Percentiles rank a stretch among this genome's conserved stretches.
Conservation (phyloP, 129 eudicot species). For the Flaveria bidentis region DNA sequence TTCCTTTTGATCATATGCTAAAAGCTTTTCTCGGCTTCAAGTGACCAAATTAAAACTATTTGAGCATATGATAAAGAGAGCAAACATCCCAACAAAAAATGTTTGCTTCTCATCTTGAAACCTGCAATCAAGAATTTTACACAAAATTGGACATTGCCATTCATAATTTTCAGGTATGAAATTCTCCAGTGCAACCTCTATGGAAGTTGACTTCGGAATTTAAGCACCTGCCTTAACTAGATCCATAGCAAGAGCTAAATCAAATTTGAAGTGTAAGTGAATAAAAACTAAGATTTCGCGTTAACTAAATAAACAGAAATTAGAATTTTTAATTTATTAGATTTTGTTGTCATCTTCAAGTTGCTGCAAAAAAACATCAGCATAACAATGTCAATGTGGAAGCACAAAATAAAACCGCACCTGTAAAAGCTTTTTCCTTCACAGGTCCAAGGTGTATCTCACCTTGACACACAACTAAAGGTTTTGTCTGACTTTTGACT, state of each 20-base stretch:
- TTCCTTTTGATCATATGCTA: background rate
- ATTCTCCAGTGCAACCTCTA: background rate
- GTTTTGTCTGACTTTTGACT: background rate
- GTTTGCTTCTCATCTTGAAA: background rate
- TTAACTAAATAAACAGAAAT: background rate
- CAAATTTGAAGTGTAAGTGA: background rate
- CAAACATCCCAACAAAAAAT: too few species aligned
- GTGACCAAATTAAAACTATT: background rate
- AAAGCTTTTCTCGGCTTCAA: background rate
- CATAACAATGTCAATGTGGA: too few species aligned
- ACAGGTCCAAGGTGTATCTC: background rate
- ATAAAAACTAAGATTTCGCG: background rate
- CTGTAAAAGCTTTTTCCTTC: background rate
- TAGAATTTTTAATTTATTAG: background rate
- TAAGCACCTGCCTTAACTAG: background rate
- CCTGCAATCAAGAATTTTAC: background rate
- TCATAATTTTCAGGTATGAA: background rate
- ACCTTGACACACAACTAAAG: background rate
- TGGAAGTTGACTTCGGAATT: constrained; percentile 2
- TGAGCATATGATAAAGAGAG: too few species aligned
- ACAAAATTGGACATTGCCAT: background rate
- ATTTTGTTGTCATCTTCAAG: background rate
- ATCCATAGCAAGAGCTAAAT: background rate
- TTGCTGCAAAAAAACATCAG: background rate
- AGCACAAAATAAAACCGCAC: background rate